Evolutionary conservation across 306 rosid species (phyloP).

Genomic region (Coriaria nepalensis): DNA sequence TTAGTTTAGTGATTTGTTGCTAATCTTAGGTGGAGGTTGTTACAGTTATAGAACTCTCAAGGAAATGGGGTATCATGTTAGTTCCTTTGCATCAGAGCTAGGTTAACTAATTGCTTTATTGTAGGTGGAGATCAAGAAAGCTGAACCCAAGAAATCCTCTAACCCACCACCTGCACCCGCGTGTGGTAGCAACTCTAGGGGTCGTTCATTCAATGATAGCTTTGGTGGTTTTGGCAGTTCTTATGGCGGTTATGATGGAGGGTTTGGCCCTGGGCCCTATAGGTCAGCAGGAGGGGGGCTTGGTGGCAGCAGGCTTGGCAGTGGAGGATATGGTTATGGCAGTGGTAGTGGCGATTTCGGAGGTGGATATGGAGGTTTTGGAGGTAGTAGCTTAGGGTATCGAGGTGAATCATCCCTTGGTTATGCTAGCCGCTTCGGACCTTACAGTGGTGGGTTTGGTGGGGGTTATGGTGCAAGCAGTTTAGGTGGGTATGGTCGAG

Average conservation of each 20-base stretch:
- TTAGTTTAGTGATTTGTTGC: slow-evolving; percentile 13
- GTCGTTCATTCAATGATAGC: slow-evolving; percentile 76
- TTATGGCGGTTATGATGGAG: slow-evolving; percentile 63
- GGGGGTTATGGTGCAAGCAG: slow-evolving; percentile 36
- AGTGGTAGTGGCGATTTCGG: slow-evolving; percentile 43
- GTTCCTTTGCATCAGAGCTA: slow-evolving; percentile 31
- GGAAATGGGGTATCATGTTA: slow-evolving; percentile 24
- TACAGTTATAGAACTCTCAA: slow-evolving; percentile 31
- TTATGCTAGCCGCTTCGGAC: slow-evolving; percentile 43
- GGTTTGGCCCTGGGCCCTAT: slow-evolving; percentile 72
- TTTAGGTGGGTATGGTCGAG: slow-evolving; percentile 55
- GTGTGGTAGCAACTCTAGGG: slow-evolving; percentile 91
- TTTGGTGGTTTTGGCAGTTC: slow-evolving; percentile 70
- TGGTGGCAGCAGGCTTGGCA: slow-evolving; percentile 51
- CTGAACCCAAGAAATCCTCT: slow-evolving; percentile 98
- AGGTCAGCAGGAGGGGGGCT: slow-evolving; percentile 50
- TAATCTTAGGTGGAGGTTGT: slow-evolving; percentile 24
- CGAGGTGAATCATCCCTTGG: slow-evolving; percentile 49
- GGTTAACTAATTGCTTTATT: slow-evolving; percentile 92
- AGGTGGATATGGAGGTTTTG: slow-evolving; percentile 42
- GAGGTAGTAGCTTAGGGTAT: slow-evolving; percentile 50
- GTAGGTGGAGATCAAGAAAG: slow-evolving; percentile 99
- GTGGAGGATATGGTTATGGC: slow-evolving; percentile 43
- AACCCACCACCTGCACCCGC: slow-evolving; percentile 76
- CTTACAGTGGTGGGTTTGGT: slow-evolving; percentile 44